Conservation (phyloP, 495 filamentous ascomycete genomes). For the Penicillium goetzii region DNA sequence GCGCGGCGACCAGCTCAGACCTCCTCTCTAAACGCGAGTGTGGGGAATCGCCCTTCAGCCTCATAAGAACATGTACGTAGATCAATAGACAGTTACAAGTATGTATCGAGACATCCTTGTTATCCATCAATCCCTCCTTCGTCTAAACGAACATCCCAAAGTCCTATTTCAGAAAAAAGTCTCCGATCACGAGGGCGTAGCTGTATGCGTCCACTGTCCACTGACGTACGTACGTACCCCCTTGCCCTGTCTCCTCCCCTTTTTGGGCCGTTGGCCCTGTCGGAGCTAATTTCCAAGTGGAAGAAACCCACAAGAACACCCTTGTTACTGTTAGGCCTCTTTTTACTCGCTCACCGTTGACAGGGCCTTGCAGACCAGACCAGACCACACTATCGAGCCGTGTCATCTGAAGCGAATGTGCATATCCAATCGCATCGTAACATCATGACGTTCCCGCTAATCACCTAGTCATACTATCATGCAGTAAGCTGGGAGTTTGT, state of each 20-base stretch:
- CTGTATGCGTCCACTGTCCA: neutral
- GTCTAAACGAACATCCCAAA: neutral
- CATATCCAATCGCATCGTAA: neutral
- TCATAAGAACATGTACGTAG: slow-evolving; percentile 5
- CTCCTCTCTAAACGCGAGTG: slow-evolving; percentile 15
- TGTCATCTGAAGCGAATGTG: slow-evolving; percentile 11
- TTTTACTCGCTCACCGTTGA: neutral
- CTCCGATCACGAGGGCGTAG: neutral
- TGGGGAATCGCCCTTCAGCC: slow-evolving; percentile 19
- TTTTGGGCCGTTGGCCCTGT: neutral
- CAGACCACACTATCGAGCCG: slow-evolving; percentile 1
- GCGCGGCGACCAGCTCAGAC: slow-evolving; percentile 6
- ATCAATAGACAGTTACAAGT: neutral
- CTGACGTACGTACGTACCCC: slow-evolving; percentile 1
- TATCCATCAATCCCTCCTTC: neutral
- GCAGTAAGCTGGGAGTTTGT: neutral
- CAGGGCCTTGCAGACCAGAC: neutral
- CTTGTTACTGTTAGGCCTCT: neutral
- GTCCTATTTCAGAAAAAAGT: neutral
- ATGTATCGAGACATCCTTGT: neutral
- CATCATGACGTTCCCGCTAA: neutral
- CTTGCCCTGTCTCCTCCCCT: neutral
- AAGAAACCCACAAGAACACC: neutral
- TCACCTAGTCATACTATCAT: neutral
- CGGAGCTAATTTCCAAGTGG: neutral